Evolutionary conservation across 306 rosid genomes (phyloP).

Genomic region (Echinosophora koreensis): DNA sequence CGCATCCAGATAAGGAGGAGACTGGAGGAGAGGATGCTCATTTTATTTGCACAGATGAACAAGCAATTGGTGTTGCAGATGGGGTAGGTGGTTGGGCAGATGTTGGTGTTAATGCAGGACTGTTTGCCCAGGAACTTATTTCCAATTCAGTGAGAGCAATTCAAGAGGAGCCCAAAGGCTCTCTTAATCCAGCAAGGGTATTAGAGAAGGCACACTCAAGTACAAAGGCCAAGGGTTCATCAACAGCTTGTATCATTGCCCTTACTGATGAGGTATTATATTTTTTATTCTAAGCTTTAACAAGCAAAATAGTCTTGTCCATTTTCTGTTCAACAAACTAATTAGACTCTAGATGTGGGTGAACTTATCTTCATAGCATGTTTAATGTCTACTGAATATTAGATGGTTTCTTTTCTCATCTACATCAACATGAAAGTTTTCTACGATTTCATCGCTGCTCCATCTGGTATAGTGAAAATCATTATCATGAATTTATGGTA

Average conservation of each 20-base stretch:
- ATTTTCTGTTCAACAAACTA: slow-evolving; percentile 4
- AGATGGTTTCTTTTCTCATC: slow-evolving; percentile 6
- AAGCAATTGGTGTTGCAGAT: slow-evolving; percentile 80
- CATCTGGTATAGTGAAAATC: slow-evolving; percentile 27
- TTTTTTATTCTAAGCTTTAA: not conserved
- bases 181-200: slow-evolving; percentile 67
- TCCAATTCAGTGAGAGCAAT: slow-evolving; percentile 63
- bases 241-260: slow-evolving; percentile 80
- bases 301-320: not conserved
- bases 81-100: slow-evolving; percentile 96
- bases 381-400: slow-evolving; percentile 30
- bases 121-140: slow-evolving; percentile 75
- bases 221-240: slow-evolving; percentile 73
- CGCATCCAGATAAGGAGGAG: slow-evolving; percentile 84
- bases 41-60: slow-evolving; percentile 74
- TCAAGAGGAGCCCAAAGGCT: slow-evolving; percentile 65
- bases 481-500: not conserved
- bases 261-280: slow-evolving; percentile 68
- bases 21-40: slow-evolving; percentile 92
- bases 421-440: slow-evolving; percentile 35
- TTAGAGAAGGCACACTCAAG: slow-evolving; percentile 75
- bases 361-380: slow-evolving; percentile 10
- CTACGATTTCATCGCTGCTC: not conserved
- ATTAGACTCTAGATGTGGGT: not conserved
- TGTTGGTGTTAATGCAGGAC: slow-evolving; percentile 76